Conservation (phyloP, 2,329 filamentous ascomycete species). For the Penicillium sclerotiorum region DNA sequence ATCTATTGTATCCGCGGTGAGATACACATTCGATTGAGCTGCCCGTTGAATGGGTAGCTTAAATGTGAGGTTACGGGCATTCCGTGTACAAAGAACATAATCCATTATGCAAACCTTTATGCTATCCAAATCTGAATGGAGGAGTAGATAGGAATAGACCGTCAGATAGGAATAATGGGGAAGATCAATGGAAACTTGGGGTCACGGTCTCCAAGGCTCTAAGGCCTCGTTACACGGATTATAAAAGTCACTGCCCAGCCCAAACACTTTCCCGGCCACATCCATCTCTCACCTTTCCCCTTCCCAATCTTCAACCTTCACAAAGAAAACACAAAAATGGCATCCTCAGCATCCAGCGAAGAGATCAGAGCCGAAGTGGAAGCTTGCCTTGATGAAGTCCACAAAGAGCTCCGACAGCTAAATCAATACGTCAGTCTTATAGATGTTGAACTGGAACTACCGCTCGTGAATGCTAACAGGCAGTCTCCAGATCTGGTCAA, state of each 20-base stretch:
- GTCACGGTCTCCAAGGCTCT: not conserved
- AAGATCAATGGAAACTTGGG: not conserved
- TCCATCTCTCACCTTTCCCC: not conserved
- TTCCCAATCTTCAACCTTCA: not conserved
- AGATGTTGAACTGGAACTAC: not conserved
- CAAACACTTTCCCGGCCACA: not conserved
- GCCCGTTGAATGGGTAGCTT: too few species aligned
- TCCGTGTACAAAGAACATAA: too few species aligned
- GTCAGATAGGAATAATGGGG: too few species aligned
- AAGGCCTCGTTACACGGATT: not conserved
- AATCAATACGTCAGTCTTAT: not conserved
- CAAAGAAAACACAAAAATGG: not conserved
- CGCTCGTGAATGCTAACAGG: not conserved
- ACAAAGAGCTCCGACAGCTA: not conserved
- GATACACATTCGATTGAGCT: too few species aligned
- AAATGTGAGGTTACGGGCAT: too few species aligned
- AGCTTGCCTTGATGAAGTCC: not conserved
- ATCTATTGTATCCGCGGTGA: too few species aligned
- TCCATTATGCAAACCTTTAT: too few species aligned
- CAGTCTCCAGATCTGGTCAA: constrained; percentile 42
- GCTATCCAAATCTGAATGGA: too few species aligned
- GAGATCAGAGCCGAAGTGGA: not conserved
- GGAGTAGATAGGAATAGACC: too few species aligned
- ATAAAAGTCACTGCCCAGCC: too few species aligned
- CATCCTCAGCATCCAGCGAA: not conserved